Percentiles rank a stretch among this genome's conserved stretches.
phyloP scores from a whole-genome alignment of 805 yeast genomes.

The Kurtzmaniella fragi region DNA sequence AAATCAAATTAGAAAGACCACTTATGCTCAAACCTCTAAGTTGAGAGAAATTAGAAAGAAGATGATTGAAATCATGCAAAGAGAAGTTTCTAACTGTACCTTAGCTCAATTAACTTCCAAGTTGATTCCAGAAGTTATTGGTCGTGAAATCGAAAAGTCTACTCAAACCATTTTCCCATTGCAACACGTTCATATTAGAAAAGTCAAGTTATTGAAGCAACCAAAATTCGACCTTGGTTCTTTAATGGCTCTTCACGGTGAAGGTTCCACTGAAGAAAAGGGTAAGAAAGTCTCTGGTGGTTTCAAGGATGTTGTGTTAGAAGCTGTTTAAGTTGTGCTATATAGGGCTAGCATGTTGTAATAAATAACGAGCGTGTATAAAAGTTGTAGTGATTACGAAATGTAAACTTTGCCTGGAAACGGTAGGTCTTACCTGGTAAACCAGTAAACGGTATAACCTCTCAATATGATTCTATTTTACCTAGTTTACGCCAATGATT shows the following conservation, averaged over 20 bases:
- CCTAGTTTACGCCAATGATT: too few species aligned
- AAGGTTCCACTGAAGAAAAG: constrained; percentile 77
- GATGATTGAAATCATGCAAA: constrained; percentile 88
- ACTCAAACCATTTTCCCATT: constrained; percentile 89
- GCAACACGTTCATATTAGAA: constrained; percentile 95
- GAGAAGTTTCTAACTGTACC: constrained; percentile 88
- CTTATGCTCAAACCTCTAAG: constrained; percentile 94
- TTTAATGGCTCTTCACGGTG: constrained; percentile 93
- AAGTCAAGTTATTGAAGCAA: constrained; percentile 93
- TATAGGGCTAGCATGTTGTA: too few species aligned
- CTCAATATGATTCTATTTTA: too few species aligned
- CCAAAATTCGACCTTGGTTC: constrained; percentile 96
- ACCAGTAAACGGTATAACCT: too few species aligned
- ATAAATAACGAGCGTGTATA: too few species aligned
- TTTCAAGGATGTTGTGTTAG: constrained; percentile 96
- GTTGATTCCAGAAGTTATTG: constrained; percentile 95
- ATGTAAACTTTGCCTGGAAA: too few species aligned
- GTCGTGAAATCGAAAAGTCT: constrained; percentile 93
- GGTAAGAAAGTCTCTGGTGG: constrained; percentile 94
- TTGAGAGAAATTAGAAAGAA: constrained; percentile 93
- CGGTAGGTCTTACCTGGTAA: too few species aligned
- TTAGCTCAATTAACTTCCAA: constrained; percentile 91
- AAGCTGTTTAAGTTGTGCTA: constrained; percentile 59
- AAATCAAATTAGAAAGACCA: constrained; percentile 91
- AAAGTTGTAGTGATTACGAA: too few species aligned